Conservation (phyloP, 352 stramenopile species). For the Phytophthora kernoviae region DNA sequence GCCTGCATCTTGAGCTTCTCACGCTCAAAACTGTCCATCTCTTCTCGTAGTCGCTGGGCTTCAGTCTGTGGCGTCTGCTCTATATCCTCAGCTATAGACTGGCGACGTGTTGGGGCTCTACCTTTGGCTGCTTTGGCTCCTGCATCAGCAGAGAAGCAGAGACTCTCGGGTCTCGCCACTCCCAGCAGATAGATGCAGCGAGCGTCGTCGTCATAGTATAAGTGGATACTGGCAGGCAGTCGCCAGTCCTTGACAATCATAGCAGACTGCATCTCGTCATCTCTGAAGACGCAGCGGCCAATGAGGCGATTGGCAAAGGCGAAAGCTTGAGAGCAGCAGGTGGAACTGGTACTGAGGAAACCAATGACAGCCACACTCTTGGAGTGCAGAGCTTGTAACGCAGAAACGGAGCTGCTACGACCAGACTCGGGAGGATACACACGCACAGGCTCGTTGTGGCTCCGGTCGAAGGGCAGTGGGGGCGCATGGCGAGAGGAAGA, state of each 20-base stretch:
- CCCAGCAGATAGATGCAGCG: conserved; percentile 64
- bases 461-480: conserved; percentile 35
- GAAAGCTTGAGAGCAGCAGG: conserved; percentile 37
- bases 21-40: conserved; percentile 36
- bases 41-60: conserved; percentile 14
- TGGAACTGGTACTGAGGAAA: conserved; percentile 45
- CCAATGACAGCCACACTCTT: conserved; percentile 55
- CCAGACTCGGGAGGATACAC: conserved; percentile 55
- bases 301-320: conserved; percentile 72
- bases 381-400: conserved; percentile 50
- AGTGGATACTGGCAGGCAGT: conserved; percentile 49
- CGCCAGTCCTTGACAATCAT: conserved; percentile 25
- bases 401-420: conserved; percentile 12
- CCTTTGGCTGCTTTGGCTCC: conserved; percentile 16
- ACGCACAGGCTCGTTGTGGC: conserved; percentile 51
- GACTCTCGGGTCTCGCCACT: conserved; percentile 43
- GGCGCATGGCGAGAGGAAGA: conserved; percentile 22
- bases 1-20: conserved; percentile 74
- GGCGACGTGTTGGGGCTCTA: conserved; percentile 7
- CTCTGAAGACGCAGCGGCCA: conserved; percentile 54
- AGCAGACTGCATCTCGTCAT: conserved; percentile 29
- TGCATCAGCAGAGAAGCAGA: conserved; percentile 28
- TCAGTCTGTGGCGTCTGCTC: conserved; percentile 19
- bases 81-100: conserved; percentile 6
- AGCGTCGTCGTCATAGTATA: conserved; percentile 60